Evolutionary conservation across 306 rosid genomes (phyloP).

Genomic region (Dalbergia cochinchinensis): DNA sequence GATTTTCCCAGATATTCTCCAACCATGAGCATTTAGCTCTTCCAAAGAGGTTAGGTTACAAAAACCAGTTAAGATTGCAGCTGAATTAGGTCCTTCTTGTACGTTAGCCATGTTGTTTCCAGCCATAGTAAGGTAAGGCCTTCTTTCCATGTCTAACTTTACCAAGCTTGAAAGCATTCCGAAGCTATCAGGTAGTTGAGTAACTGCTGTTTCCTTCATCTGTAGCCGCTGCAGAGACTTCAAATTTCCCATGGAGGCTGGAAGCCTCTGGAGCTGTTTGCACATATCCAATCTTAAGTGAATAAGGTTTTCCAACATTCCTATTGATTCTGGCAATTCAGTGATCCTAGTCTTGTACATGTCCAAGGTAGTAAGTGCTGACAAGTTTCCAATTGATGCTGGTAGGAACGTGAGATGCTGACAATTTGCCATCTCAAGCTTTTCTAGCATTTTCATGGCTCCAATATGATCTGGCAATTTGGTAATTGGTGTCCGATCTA

Average conservation of each 20-base stretch:
- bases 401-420: conserved; percentile 53
- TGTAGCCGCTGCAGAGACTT: conserved; percentile 49
- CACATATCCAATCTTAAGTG: conserved; percentile 48
- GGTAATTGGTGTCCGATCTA: conserved; percentile 51
- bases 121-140: conserved; percentile 19
- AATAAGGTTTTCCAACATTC: conserved; percentile 59
- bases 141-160: conserved; percentile 49
- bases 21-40: conserved; percentile 52
- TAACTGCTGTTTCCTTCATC: conserved; percentile 58
- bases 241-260: conserved; percentile 58
- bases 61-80: conserved; percentile 50
- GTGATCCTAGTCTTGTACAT: conserved; percentile 45
- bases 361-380: conserved; percentile 52
- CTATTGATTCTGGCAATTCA: conserved; percentile 63
- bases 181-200: conserved; percentile 60
- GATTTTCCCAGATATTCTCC: conserved; percentile 60
- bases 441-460: conserved; percentile 55
- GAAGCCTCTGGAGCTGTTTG: conserved; percentile 54
- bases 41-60: conserved; percentile 52
- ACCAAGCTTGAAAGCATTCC: conserved; percentile 60
- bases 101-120: neutral
- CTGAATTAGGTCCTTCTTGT: conserved; percentile 38
- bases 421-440: conserved; percentile 52
- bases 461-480: conserved; percentile 57
- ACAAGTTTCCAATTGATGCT: conserved; percentile 50